phyloP scores from a whole-genome alignment of 1,284 basidiomycete species.

The Ustilago tritici region DNA sequence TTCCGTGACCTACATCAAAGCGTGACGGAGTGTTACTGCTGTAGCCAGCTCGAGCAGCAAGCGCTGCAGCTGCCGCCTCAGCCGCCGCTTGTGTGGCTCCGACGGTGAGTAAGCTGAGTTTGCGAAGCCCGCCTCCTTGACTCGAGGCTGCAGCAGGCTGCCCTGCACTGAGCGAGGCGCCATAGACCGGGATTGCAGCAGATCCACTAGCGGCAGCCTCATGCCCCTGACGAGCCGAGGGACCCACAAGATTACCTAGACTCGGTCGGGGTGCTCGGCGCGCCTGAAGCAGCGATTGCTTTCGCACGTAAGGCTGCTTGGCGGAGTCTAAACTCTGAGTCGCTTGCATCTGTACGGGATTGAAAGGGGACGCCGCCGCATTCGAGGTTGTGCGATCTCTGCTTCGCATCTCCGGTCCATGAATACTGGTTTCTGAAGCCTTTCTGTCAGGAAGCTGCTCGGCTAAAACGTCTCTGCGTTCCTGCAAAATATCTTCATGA shows the following conservation, averaged over 20 bases:
- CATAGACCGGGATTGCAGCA: neutral
- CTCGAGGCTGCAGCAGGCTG: neutral
- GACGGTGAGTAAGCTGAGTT: slow-evolving; percentile 58
- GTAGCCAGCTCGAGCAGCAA: slow-evolving; percentile 44
- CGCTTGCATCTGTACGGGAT: too few relatives aligned
- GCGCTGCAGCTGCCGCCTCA: slow-evolving; percentile 57
- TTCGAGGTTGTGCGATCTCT: neutral
- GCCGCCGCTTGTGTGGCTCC: slow-evolving; percentile 62
- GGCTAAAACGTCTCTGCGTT: slow-evolving; percentile 41
- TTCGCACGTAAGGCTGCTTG: slow-evolving; percentile 5
- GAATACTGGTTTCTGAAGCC: neutral
- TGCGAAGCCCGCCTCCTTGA: slow-evolving; percentile 56
- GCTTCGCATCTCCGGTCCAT: neutral
- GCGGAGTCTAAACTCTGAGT: neutral
- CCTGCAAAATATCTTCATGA: slow-evolving; percentile 70
- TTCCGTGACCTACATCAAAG: slow-evolving; percentile 37
- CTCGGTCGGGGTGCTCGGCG: slow-evolving; percentile 28
- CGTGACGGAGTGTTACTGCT: slow-evolving; percentile 38
- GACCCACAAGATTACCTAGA: slow-evolving; percentile 16
- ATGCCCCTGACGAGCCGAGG: slow-evolving; percentile 11
- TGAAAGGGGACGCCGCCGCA: neutral
- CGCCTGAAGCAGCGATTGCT: slow-evolving; percentile 18
- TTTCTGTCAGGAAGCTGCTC: slow-evolving; percentile 6
- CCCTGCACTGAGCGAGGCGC: neutral
- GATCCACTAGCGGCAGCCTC: slow-evolving; percentile 13